phyloP scores from a whole-genome alignment of 1,139 yeast genomes.

The Meyerozyma carpophila region DNA sequence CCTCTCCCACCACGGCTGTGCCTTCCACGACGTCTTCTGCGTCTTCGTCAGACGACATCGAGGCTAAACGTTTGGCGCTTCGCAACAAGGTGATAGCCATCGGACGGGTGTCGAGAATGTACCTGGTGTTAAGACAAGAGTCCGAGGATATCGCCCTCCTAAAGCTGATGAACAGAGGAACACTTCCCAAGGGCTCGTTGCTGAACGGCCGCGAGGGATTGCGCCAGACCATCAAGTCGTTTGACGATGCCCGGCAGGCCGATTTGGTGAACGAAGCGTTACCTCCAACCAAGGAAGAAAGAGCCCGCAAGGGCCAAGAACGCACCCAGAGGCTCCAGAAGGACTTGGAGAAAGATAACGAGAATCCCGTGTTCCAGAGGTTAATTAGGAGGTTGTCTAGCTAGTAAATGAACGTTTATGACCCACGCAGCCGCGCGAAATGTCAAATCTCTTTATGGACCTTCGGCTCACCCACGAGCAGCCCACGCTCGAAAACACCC shows the following conservation, averaged over 20 bases:
- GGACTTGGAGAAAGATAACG: slow-evolving; percentile 37
- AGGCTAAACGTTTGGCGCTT: slow-evolving; percentile 54
- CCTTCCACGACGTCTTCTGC: slow-evolving; percentile 4
- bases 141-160: slow-evolving; percentile 82
- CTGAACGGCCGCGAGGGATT: slow-evolving; percentile 81
- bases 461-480: slow-evolving; percentile 22
- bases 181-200: slow-evolving; percentile 82
- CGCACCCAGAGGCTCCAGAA: slow-evolving; percentile 34
- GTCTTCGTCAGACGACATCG: slow-evolving; percentile 15
- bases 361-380: slow-evolving; percentile 37
- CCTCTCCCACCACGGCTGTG: not conserved
- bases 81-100: slow-evolving; percentile 91
- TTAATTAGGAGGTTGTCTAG: slow-evolving; percentile 36
- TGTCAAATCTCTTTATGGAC: slow-evolving; percentile 2
- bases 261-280: slow-evolving; percentile 82
- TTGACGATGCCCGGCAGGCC: slow-evolving; percentile 80
- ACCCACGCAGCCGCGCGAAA: not conserved
- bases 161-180: slow-evolving; percentile 60
- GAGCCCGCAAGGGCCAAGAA: slow-evolving; percentile 40
- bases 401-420: not conserved
- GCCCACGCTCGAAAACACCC: slow-evolving; percentile 41
- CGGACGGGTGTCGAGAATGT: slow-evolving; percentile 93
- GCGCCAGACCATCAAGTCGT: slow-evolving; percentile 60
- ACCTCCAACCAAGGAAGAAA: slow-evolving; percentile 75
- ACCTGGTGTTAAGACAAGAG: slow-evolving; percentile 82